phyloP scores from a whole-genome alignment of 2,329 filamentous ascomycete genomes.

The Massarina eburnea region DNA sequence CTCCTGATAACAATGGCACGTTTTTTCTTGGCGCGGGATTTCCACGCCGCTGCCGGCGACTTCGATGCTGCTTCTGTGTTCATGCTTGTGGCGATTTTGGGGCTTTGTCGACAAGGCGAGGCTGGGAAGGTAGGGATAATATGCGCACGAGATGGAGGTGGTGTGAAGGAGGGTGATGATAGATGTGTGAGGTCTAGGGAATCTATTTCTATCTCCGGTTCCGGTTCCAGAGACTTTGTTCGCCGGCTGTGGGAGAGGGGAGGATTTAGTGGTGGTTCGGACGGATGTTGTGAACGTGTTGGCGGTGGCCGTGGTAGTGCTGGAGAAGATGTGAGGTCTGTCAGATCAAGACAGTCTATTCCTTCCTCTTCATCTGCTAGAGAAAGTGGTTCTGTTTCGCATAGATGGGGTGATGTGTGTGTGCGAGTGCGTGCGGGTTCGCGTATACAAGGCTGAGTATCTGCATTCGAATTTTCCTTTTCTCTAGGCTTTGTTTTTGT shows the following conservation, averaged over 20 bases:
- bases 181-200: constrained; percentile 23
- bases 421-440: too few relatives aligned
- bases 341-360: too few relatives aligned
- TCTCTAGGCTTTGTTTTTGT: constrained; percentile 1
- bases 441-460: too few relatives aligned
- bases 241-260: constrained; percentile 20
- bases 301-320: too few relatives aligned
- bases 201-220: constrained; percentile 17
- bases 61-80: constrained; percentile 18
- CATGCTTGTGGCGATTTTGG: constrained; percentile 13
- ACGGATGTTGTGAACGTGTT: neutral
- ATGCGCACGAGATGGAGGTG: neutral
- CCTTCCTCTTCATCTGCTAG: too few relatives aligned
- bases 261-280: constrained; percentile 25
- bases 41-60: constrained; percentile 37
- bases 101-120: constrained; percentile 20
- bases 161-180: neutral
- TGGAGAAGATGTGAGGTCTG: too few relatives aligned
- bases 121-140: neutral
- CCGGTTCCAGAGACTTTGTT: constrained; percentile 9
- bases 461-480: too few relatives aligned
- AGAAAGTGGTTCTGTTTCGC: too few relatives aligned
- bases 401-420: too few relatives aligned
- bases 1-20: constrained; percentile 32
- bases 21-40: constrained; percentile 32